A percentile compares a stretch with the other conserved stretches of the same genome.
phyloP scores from a whole-genome alignment of 805 yeast genomes.

The Priceomyces carsonii region DNA sequence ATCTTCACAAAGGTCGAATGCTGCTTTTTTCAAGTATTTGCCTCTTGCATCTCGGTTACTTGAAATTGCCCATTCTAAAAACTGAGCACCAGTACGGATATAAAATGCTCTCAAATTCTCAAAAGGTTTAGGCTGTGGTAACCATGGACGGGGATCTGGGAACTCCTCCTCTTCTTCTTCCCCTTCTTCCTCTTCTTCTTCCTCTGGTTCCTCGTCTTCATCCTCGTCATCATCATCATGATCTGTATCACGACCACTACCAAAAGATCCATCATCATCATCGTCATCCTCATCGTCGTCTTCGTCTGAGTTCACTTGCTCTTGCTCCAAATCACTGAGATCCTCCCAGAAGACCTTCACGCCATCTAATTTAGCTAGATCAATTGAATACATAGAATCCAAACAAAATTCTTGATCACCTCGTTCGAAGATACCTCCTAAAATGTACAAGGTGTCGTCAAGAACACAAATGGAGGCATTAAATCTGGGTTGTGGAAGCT shows the following conservation, averaged over 20 bases:
- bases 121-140: slow-evolving; percentile 95
- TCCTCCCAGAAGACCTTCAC: slow-evolving; percentile 91
- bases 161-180: slow-evolving; percentile 65
- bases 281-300: slow-evolving; percentile 48
- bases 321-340: slow-evolving; percentile 54
- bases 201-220: slow-evolving; percentile 60
- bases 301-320: slow-evolving; percentile 60
- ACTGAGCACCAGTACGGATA: slow-evolving; percentile 79
- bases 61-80: slow-evolving; percentile 91
- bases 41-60: slow-evolving; percentile 85
- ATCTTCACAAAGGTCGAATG: slow-evolving; percentile 88
- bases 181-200: slow-evolving; percentile 64
- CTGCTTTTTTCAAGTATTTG: slow-evolving; percentile 81
- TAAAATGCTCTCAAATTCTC: slow-evolving; percentile 84
- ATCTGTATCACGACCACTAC: slow-evolving; percentile 44
- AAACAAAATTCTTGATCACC: slow-evolving; percentile 84
- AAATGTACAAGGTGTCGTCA: slow-evolving; percentile 80
- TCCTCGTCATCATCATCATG: slow-evolving; percentile 42
- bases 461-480: slow-evolving; percentile 83
- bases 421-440: slow-evolving; percentile 87
- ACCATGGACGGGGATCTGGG: slow-evolving; percentile 94
- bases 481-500: slow-evolving; percentile 85
- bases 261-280: slow-evolving; percentile 69
- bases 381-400: slow-evolving; percentile 84
- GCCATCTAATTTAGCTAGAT: slow-evolving; percentile 85